Conservation (phyloP, 805 yeast species). For the Myxozyma monticola region DNA sequence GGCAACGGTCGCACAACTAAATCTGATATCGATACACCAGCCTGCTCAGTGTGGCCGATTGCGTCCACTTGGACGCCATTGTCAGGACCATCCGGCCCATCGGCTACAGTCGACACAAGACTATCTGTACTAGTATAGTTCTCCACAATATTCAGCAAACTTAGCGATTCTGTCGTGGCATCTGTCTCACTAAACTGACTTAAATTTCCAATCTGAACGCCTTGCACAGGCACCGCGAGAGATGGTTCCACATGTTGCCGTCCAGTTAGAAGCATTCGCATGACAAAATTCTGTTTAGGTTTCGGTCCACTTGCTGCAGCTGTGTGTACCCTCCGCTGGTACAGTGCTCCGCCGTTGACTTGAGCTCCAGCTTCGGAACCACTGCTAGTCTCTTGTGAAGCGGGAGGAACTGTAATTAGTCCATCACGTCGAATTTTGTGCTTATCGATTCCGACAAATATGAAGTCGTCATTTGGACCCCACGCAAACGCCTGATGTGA, state of each 20-base stretch:
- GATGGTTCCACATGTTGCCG: not conserved
- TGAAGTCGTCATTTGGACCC: slow-evolving; percentile 51
- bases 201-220: not conserved
- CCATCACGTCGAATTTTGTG: slow-evolving; percentile 18
- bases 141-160: not conserved
- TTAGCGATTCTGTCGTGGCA: not conserved
- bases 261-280: slow-evolving; percentile 9
- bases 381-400: too few relatives aligned
- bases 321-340: too few relatives aligned
- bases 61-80: too few relatives aligned
- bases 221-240: slow-evolving; percentile 1
- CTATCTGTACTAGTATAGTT: not conserved
- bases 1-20: too few relatives aligned
- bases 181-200: not conserved
- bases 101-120: too few relatives aligned
- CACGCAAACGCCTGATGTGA: slow-evolving; percentile 57
- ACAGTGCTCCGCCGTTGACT: too few relatives aligned
- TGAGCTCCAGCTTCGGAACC: too few relatives aligned
- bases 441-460: slow-evolving; percentile 40
- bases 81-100: too few relatives aligned
- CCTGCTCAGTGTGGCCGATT: too few relatives aligned
- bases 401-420: not conserved
- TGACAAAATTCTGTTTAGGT: not conserved
- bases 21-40: too few relatives aligned
- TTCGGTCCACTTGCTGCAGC: too few relatives aligned